Base-by-base conservation (phyloP, 495 filamentous ascomycete genomes). In the Tuber indicum region DNA sequence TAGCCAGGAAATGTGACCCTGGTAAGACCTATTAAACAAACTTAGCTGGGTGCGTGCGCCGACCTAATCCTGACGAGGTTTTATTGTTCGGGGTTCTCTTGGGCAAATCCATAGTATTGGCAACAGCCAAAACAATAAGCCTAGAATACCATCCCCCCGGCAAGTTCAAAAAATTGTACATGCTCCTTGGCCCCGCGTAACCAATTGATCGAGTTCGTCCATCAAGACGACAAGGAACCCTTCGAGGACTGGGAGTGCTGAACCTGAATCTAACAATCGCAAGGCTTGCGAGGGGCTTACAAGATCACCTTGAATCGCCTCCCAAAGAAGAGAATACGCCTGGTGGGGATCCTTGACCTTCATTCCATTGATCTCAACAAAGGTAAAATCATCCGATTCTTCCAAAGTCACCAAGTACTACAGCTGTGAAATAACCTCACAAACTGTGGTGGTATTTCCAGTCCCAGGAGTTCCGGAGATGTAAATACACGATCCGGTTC, bases 151-250 rank as follows among this genome's bases (percentile, higher is more conserved):
- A 90, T 32, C 97, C 88, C 26, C 91, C 91, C n/a, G 96, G 96
- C 96, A 96, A 99, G 83, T 99, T 99, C 89, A 99, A 99, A 85
- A 99, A 98, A 83, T 99, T 99, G 86, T 99, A 99, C 96, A 99
- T 99, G 98, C 96, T 44, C 92, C 93, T 81, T 99, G 96, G 82
- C 96, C 97, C 77, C 93, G 94, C 32, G 96, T 99, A 3, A 98
- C 96, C 7, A 99, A 89, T 83, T 98, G 96, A 85, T 99, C 96
- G 62, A 99, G 89, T 86, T 99, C 96, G 82, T 99, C 96, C 96
- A 99, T 99, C 58, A 99, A 86, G 10, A 99, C 96, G 43, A 99
- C 96, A 98, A 0, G 96, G 96, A 16, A 97, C 93, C 71, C 94
- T 88, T 70, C 96, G 89, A 62, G 96, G 96, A 72, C 90, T 93